These are phyloP conservation scores for Neoboletus brunneissimus DNA, from an alignment of 768 basidiomycete species.

Conservation along the genomic window DNA sequence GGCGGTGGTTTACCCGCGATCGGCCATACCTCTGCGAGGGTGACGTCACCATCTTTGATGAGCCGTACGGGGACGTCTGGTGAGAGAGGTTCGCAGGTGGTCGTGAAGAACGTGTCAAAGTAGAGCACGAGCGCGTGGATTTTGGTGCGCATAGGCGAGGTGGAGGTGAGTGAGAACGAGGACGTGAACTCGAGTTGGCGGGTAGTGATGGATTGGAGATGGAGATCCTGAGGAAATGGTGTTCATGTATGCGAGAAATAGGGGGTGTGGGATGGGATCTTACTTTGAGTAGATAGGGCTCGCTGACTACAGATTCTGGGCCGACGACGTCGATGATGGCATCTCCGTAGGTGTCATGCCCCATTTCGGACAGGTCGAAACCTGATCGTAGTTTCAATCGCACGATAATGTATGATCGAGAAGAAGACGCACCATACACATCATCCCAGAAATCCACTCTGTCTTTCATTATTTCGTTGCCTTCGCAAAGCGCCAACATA, in stretches of 20 bases:
- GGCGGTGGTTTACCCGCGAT: constrained; percentile 64
- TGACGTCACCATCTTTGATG: constrained; percentile 55
- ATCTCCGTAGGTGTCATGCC: constrained; percentile 68
- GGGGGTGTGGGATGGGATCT: constrained; percentile 6
- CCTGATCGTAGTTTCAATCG: constrained; percentile 42
- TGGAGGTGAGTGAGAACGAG: constrained; percentile 69
- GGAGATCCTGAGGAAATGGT: constrained; percentile 60
- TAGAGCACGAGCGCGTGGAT: constrained; percentile 83
- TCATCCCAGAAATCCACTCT: constrained; percentile 86
- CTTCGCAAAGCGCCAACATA: constrained; percentile 81
- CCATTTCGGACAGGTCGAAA: constrained; percentile 87
- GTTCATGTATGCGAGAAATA: background rate
- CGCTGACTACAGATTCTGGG: constrained; percentile 60
- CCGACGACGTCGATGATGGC: constrained; percentile 81
- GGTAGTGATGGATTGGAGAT: constrained; percentile 58
- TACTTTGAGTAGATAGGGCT: constrained; percentile 68
- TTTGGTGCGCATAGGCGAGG: constrained; percentile 56
- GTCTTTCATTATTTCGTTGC: constrained; percentile 71
- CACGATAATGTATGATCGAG: background rate
- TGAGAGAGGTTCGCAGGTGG: constrained; percentile 50
- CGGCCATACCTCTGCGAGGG: constrained; percentile 78
- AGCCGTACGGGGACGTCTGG: constrained; percentile 52
- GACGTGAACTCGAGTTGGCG: constrained; percentile 79
- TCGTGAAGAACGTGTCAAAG: constrained; percentile 92
- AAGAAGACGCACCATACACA: constrained; percentile 66